Percentiles rank a stretch among this genome's conserved stretches.
Evolutionary conservation across 805 yeast genomes (phyloP).

Genomic region (Suhomyces prunicola): DNA sequence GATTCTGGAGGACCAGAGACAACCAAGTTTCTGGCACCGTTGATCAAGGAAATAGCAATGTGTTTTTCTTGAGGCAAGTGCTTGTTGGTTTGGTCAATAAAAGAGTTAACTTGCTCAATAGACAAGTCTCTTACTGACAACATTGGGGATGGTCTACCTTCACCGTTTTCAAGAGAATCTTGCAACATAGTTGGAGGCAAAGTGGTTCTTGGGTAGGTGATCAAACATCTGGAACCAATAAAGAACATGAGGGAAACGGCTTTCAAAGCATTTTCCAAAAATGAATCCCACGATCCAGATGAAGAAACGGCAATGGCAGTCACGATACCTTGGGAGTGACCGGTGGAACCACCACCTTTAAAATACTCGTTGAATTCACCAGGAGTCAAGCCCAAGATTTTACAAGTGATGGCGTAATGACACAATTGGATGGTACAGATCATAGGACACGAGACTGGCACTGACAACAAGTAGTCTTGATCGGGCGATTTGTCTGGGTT

Average conservation of each 20-base stretch:
- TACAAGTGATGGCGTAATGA: conserved; percentile 86
- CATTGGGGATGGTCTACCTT: conserved; percentile 98
- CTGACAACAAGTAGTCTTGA: conserved; percentile 79
- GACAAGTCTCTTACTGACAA: conserved; percentile 88
- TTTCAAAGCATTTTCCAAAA: conserved; percentile 65
- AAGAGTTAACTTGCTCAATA: conserved; percentile 70
- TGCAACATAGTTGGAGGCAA: conserved; percentile 90
- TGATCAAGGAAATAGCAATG: conserved; percentile 83
- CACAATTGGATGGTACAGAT: conserved; percentile 94
- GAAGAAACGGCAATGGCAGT: conserved; percentile 90
- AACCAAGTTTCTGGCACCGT: conserved; percentile 94
- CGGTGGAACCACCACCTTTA: conserved; percentile 62
- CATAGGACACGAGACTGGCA: conserved; percentile 95
- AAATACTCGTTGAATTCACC: conserved; percentile 75
- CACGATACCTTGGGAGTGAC: conserved; percentile 89
- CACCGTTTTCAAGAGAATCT: conserved; percentile 90
- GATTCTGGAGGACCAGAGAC: conserved; percentile 99
- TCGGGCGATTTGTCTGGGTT: conserved; percentile 86
- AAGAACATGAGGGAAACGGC: conserved; percentile 85
- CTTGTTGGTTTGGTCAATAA: conserved; percentile 82
- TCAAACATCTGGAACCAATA: conserved; percentile 89
- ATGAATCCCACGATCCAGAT: conserved; percentile 80
- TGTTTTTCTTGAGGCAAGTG: conserved; percentile 92
- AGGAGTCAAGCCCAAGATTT: conserved; percentile 80
- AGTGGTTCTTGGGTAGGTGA: conserved; percentile 88